Percentiles rank a stretch among this genome's conserved stretches.
These are phyloP conservation scores for Castanea sativa DNA, from an alignment of 306 rosid species.

Conservation along the genomic window DNA sequence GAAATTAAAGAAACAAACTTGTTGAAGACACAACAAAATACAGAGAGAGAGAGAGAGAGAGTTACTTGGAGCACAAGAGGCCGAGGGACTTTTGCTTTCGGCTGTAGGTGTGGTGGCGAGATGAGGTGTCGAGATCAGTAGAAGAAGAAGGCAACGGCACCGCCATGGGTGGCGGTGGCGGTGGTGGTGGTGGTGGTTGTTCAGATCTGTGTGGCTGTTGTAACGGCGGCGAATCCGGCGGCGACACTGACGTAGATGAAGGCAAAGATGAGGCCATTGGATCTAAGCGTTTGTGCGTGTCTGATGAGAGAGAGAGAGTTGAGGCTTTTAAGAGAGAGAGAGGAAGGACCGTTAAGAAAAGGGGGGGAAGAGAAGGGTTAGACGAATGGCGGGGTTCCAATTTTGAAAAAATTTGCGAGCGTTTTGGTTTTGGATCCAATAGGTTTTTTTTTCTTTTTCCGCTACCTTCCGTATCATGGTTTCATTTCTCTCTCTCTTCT, in stretches of 20 bases:
- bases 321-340: neutral
- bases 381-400: slow-evolving; percentile 41
- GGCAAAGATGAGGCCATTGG: neutral
- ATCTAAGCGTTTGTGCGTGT: neutral
- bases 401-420: slow-evolving; percentile 38
- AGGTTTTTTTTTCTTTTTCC: no score
- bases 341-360: slow-evolving; percentile 31
- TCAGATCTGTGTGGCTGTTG: no score
- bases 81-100: slow-evolving; percentile 79
- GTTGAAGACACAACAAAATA: neutral
- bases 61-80: slow-evolving; percentile 89
- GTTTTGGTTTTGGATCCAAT: neutral
- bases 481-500: no score
- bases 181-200: no score
- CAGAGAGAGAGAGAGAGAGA: neutral
- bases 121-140: slow-evolving; percentile 31
- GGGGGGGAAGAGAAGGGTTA: neutral
- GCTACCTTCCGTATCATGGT: no score
- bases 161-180: slow-evolving; percentile 16
- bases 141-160: slow-evolving; percentile 36
- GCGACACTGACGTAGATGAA: neutral
- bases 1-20: neutral
- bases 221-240: neutral
- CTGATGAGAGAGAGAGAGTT: neutral
- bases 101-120: slow-evolving; percentile 44